Evolutionary conservation across 2,329 filamentous ascomycete genomes (phyloP).

Genomic region (Pochonia chlamydosporia): DNA sequence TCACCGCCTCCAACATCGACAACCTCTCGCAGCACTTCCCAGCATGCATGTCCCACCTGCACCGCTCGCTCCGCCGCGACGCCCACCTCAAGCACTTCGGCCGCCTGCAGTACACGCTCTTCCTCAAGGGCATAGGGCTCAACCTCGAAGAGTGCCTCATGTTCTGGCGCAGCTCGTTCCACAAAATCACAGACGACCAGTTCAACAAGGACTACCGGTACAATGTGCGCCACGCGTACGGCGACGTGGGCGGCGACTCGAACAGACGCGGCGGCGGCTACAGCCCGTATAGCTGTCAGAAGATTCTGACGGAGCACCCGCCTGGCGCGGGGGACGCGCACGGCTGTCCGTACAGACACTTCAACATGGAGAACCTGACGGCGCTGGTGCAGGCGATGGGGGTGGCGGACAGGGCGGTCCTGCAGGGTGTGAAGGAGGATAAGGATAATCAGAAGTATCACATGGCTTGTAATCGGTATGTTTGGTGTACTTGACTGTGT

Average conservation of each 20-base stretch:
- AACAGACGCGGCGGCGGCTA: slow-evolving; percentile 85
- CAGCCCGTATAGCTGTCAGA: slow-evolving; percentile 89
- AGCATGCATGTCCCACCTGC: slow-evolving; percentile 89
- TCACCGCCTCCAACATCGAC: slow-evolving; percentile 76
- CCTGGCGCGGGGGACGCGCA: slow-evolving; percentile 84
- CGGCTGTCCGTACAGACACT: slow-evolving; percentile 95
- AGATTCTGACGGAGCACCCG: slow-evolving; percentile 83
- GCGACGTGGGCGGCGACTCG: slow-evolving; percentile 87
- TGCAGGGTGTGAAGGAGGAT: slow-evolving; percentile 81
- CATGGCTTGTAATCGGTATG: slow-evolving; percentile 85
- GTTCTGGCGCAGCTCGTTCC: slow-evolving; percentile 88
- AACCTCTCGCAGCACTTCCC: slow-evolving; percentile 76
- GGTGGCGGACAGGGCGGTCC: slow-evolving; percentile 68
- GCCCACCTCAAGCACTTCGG: slow-evolving; percentile 90
- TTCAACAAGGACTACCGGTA: slow-evolving; percentile 98
- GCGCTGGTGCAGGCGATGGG: slow-evolving; percentile 71
- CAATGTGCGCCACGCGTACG: slow-evolving; percentile 92
- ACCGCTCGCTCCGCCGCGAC: slow-evolving; percentile 78
- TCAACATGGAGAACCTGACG: slow-evolving; percentile 79
- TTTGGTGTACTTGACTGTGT: slow-evolving; percentile 12
- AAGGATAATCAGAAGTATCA: slow-evolving; percentile 85
- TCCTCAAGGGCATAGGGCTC: slow-evolving; percentile 92
- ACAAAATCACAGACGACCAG: slow-evolving; percentile 81
- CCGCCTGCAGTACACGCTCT: slow-evolving; percentile 89
- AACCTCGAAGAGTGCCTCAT: slow-evolving; percentile 84